Base-by-base conservation (phyloP, 306 rosid genomes). In the Macrotyloma uniflorum region DNA sequence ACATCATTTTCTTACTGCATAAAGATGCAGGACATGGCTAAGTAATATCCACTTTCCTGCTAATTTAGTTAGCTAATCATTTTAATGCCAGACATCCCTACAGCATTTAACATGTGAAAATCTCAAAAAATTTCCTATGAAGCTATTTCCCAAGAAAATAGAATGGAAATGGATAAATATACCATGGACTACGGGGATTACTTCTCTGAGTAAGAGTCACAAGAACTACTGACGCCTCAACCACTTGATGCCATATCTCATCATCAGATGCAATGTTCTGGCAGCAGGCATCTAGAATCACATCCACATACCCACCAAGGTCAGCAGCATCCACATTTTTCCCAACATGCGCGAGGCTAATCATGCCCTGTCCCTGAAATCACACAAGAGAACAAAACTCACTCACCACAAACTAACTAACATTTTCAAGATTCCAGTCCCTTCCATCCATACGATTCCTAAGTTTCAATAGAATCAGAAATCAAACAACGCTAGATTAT, bases 261-360 rank as follows among this genome's bases (percentile, higher is more conserved):
- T 92, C 97, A 81, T 83, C 79, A 70, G 89, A 79, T 53, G 97
- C 93, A 4, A 87, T 88, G 85, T 94, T 94, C 79, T 93, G 93
- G 92, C 98, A 92, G 88, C 98, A 94, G 2, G 97, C 97, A 90
- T 94, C 98, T 81, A 94, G 93, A 74, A 92, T 87, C 76, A 85
- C 98, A 82, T 92, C 97, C 58, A 72, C 88, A 75, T 83, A 89
- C 82, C 87, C 82, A 75, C 90, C 87, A 36, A 92, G 90, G 79
- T 87, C 92, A 46, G 86, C 79, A 53, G 89, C 82, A 78, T 79
- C 78, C 61, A 95, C 93, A 81, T 91, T 89, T 82, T 85, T 89
- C 0, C 82, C 93, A 22, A 95, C 74, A 84, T 90, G 98, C 13
- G 53, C 51, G 76, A 92, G 79, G 83, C 88, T 69, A 78, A 88